These are phyloP conservation scores for Scheffersomyces illinoinensis DNA, from an alignment of 1,139 yeast genomes.

Conservation along the genomic window DNA sequence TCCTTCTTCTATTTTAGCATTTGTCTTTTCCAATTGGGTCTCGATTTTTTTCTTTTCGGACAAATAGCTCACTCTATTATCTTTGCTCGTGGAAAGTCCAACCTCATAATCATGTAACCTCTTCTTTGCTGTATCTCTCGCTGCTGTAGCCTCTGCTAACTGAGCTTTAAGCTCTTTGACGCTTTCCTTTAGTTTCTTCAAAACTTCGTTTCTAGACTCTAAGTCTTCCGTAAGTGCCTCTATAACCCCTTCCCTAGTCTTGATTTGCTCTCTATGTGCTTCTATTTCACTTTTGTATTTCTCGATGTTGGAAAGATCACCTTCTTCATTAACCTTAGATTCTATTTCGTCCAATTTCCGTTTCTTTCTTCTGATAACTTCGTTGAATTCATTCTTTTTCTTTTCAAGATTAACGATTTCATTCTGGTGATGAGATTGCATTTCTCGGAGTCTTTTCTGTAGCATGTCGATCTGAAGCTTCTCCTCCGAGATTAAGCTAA, in stretches of 20 bases:
- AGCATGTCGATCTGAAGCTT: neutral
- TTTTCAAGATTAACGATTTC: slow-evolving; percentile 6
- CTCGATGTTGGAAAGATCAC: slow-evolving; percentile 33
- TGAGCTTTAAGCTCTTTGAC: neutral
- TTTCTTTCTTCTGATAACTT: slow-evolving; percentile 14
- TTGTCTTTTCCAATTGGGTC: slow-evolving; percentile 10
- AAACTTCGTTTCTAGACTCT: slow-evolving; percentile 2
- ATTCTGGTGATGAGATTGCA: slow-evolving; percentile 12
- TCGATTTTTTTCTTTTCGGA: slow-evolving; percentile 12
- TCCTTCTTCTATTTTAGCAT: slow-evolving; percentile 17
- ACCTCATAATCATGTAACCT: slow-evolving; percentile 10
- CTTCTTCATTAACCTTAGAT: slow-evolving; percentile 34
- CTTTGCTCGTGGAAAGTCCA: slow-evolving; percentile 13
- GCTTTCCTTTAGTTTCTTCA: slow-evolving; percentile 2
- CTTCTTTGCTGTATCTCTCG: neutral
- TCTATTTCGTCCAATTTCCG: slow-evolving; percentile 23
- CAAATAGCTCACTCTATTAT: slow-evolving; percentile 12
- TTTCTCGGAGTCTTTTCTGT: slow-evolving; percentile 7
- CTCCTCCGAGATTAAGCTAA: slow-evolving; percentile 2
- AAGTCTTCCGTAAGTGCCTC: slow-evolving; percentile 23
- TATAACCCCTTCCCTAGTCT: slow-evolving; percentile 27
- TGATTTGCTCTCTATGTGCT: slow-evolving; percentile 27
- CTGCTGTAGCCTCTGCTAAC: neutral
- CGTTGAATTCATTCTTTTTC: slow-evolving; percentile 17
- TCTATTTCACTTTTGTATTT: slow-evolving; percentile 31